A percentile compares a stretch with the other conserved stretches of the same genome.
phyloP scores from a whole-genome alignment of 2,329 filamentous ascomycete species.

The Ascomycota sp. region DNA sequence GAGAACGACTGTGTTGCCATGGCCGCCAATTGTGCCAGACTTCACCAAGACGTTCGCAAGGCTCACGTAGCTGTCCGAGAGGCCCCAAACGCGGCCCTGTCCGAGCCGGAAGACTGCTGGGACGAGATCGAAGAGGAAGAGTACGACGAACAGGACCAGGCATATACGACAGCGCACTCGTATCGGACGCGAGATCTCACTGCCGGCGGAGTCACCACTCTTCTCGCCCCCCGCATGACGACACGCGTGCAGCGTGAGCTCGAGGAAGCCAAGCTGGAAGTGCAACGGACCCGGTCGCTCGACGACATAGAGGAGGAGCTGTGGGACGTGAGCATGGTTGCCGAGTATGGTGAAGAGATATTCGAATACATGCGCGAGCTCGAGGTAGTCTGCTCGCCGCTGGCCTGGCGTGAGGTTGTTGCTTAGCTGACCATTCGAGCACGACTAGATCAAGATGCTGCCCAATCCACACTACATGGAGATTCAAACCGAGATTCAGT shows the following conservation, averaged over 20 bases:
- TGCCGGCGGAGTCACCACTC: conserved; percentile 26
- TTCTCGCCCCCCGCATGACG: conserved; percentile 55
- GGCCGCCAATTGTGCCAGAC: too few relatives aligned
- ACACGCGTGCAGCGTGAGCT: conserved; percentile 54
- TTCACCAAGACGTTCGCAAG: conserved; percentile 10
- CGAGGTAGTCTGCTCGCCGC: too few relatives aligned
- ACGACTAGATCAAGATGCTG: conserved; percentile 48
- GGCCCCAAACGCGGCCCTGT: conserved; percentile 9
- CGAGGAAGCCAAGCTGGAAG: conserved; percentile 39
- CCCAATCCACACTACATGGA: conserved; percentile 95
- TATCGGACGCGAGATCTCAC: conserved; percentile 47
- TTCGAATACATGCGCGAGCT: conserved; percentile 79
- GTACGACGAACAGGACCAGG: conserved; percentile 39
- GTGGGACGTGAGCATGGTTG: conserved; percentile 94
- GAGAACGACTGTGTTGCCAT: too few relatives aligned
- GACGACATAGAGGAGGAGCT: conserved; percentile 76
- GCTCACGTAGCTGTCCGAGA: conserved; percentile 7
- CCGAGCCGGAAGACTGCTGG: conserved; percentile 41
- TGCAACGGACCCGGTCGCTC: conserved; percentile 44
- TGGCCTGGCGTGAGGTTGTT: too few relatives aligned
- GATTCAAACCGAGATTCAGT: conserved; percentile 88
- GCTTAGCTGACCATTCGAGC: too few relatives aligned
- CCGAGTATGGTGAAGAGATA: conserved; percentile 90
- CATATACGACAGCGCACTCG: conserved; percentile 59
- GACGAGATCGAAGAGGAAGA: conserved; percentile 59